phyloP scores from a whole-genome alignment of 176 grass and related monocot species.

The Phyllostachys edulis region DNA sequence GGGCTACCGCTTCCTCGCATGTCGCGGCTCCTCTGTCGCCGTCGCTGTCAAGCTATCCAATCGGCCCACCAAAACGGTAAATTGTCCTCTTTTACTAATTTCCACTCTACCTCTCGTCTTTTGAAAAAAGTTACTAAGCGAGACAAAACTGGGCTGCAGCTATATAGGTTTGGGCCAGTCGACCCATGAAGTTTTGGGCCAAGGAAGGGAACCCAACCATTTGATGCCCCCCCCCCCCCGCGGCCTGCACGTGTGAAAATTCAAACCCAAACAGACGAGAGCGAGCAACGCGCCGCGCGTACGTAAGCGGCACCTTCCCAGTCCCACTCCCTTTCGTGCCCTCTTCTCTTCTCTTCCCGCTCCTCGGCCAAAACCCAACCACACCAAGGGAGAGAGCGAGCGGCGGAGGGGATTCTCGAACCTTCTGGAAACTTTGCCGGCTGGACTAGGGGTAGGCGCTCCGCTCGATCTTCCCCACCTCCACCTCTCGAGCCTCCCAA shows the following conservation, averaged over 20 bases:
- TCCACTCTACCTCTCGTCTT: neutral
- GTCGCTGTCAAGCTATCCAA: rapidly evolving
- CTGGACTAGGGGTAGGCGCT: neutral
- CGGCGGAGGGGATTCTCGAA: neutral
- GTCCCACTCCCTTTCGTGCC: neutral
- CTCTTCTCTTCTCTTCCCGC: neutral
- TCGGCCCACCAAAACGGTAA: neutral
- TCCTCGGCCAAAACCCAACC: neutral
- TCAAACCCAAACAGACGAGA: slow-evolving; percentile 8
- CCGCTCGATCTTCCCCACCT: neutral
- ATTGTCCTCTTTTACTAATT: neutral
- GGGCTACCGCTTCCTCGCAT: neutral
- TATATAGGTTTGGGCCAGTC: no score
- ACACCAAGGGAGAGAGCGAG: neutral
- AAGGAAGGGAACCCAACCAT: neutral
- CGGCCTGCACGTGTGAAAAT: slow-evolving; percentile 11
- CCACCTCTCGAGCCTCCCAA: neutral
- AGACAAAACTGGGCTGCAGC: neutral
- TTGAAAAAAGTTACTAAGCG: no score
- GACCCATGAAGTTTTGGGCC: neutral
- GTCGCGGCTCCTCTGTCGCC: no score
- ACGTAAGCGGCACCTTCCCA: neutral
- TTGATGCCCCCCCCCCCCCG: neutral
- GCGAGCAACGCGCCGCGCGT: neutral
- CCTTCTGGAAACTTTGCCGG: neutral